Evolutionary conservation across 2,329 filamentous ascomycete species (phyloP).

Genomic region (Trichoderma sp.): DNA sequence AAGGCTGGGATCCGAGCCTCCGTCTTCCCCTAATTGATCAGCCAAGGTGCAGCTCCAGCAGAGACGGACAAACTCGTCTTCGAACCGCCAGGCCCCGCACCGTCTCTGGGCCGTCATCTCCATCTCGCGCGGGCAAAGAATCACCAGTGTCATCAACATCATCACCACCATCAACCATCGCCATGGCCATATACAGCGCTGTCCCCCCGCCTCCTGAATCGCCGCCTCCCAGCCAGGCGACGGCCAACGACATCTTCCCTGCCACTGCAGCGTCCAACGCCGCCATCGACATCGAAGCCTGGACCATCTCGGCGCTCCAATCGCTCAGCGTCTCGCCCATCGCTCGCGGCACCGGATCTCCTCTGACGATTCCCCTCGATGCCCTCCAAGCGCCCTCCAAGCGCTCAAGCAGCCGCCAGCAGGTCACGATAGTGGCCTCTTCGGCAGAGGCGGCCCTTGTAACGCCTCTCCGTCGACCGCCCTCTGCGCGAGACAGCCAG

Average conservation of each 20-base stretch:
- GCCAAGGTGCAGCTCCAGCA: not conserved
- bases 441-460: slow-evolving; percentile 10
- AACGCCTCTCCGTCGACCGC: slow-evolving; percentile 43
- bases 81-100: too few species aligned
- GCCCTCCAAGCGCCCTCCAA: slow-evolving; percentile 40
- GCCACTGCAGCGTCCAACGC: slow-evolving; percentile 30
- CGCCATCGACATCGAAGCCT: slow-evolving; percentile 63
- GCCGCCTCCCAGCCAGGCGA: slow-evolving; percentile 29
- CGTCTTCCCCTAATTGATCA: not conserved
- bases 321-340: slow-evolving; percentile 57
- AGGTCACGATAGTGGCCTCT: not conserved
- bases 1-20: not conserved
- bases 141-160: not conserved
- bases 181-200: slow-evolving; percentile 56
- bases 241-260: slow-evolving; percentile 25
- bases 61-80: not conserved
- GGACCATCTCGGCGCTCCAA: slow-evolving; percentile 62
- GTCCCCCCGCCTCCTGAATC: slow-evolving; percentile 53
- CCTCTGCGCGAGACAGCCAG: slow-evolving; percentile 56
- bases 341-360: slow-evolving; percentile 61
- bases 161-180: not conserved
- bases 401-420: slow-evolving; percentile 13
- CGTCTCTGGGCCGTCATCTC: not conserved
- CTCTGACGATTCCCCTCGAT: slow-evolving; percentile 77
- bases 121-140: not conserved